Conservation (phyloP, 441 rosid genomes). For the Gossypium trilobum region DNA sequence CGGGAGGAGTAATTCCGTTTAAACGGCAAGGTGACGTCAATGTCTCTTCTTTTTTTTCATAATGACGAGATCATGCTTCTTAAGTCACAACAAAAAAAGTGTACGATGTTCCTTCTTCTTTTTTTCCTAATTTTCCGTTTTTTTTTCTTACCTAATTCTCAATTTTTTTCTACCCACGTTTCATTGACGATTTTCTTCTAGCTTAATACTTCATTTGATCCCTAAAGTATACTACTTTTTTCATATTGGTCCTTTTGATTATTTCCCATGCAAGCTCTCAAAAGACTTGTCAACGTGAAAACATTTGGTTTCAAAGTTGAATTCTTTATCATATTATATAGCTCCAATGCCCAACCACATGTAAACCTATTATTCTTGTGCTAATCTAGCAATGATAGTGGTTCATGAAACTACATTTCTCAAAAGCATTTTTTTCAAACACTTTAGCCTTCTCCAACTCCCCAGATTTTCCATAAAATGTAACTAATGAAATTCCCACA, state of each 20-base stretch:
- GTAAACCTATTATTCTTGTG: slow-evolving; percentile 53
- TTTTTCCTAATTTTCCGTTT: not conserved
- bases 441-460: slow-evolving; percentile 34
- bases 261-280: slow-evolving; percentile 55
- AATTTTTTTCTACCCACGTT: not conserved
- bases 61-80: slow-evolving; percentile 7
- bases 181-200: not conserved
- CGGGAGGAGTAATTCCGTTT: not conserved
- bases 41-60: not conserved
- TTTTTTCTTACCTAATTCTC: slow-evolving; percentile 6
- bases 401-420: slow-evolving; percentile 78
- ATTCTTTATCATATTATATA: slow-evolving; percentile 49
- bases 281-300: slow-evolving; percentile 56
- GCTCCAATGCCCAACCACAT: slow-evolving; percentile 33
- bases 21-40: slow-evolving; percentile 15
- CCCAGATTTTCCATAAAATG: slow-evolving; percentile 44
- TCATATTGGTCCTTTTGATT: not conserved
- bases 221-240: not conserved
- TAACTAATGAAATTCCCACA: slow-evolving; percentile 54
- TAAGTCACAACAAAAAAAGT: slow-evolving; percentile 5
- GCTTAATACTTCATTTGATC: not conserved
- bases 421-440: slow-evolving; percentile 73
- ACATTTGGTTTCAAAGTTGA: slow-evolving; percentile 47
- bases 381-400: slow-evolving; percentile 63
- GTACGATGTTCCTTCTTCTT: not conserved